Base-by-base conservation (phyloP, 2,329 filamentous ascomycete genomes). In the Cercospora zeina region DNA sequence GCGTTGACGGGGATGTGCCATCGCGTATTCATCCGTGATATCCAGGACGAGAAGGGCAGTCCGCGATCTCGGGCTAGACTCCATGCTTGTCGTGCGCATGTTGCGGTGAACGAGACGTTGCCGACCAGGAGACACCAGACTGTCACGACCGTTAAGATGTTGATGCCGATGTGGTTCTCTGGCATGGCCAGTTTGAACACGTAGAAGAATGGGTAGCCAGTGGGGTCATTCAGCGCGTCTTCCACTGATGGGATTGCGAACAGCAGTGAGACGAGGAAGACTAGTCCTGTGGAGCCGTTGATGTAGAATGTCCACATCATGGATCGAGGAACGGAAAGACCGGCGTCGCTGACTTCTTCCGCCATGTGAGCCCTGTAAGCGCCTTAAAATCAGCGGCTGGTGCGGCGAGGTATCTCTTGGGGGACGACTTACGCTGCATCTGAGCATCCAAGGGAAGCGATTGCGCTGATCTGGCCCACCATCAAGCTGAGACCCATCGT, bases 261-360 rank as follows among this genome's bases (percentile, higher is more conserved):
- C 1, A 67, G 58, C 13, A 67, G 56, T 0, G 65, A 59, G 21
- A 67, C 47, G 50, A 66, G 53, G n/a, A 67, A 66, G 39, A 67
- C 37, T 30, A 67, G 37, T 9, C 63, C 65, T 10, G 62, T 65
- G 16, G 62, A 56, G 36, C 64, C 64, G 33, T 67, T 67, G 59
- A 65, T 66, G 53, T 64, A 57, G 51, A 67, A 71, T 8, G 65
- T 68, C 63, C 69, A 69, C 47, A 70, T 62, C 63, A 74, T 74
- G 27, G 61, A 65, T 45, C 70, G 68, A 21, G 73, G 72, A 10
- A 74, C 68, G 16, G 62, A 68, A 16, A 70, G 58, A 27, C 63
- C 58, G 9, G 65, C 65, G 49, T 67, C 65, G 21, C 61, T 66
- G 10, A 67, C 65, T 58, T 71, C 69, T 54, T 72, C 68, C 21